A percentile compares a stretch with the other conserved stretches of the same genome.
These are phyloP conservation scores for Bipolaris zeicola DNA, from an alignment of 2,329 filamentous ascomycete species.

Conservation along the genomic window DNA sequence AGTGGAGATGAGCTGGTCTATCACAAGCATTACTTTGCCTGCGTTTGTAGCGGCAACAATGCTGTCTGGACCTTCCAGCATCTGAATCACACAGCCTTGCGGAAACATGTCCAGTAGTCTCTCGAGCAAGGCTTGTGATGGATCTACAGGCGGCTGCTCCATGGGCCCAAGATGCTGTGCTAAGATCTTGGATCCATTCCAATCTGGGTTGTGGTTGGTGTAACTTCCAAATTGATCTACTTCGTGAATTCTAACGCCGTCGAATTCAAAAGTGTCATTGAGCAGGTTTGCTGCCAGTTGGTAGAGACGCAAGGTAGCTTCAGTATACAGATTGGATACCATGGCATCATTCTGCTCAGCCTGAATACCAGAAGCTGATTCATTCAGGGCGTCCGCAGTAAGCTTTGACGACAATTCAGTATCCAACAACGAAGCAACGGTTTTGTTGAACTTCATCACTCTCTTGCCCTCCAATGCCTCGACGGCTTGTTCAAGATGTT, in stretches of 20 bases:
- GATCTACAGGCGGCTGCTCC: background rate
- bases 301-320: slow-evolving; percentile 5
- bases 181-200: slow-evolving; percentile 10
- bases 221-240: slow-evolving; percentile 1
- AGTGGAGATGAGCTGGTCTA: background rate
- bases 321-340: slow-evolving; percentile 12
- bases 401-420: slow-evolving; percentile 1
- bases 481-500: slow-evolving; percentile 11
- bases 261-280: slow-evolving; percentile 11
- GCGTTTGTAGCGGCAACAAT: slow-evolving; percentile 9
- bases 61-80: slow-evolving; percentile 1
- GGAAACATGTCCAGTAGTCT: slow-evolving; percentile 5
- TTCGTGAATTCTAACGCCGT: slow-evolving; percentile 12
- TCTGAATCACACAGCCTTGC: slow-evolving; percentile 8
- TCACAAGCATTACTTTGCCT: background rate
- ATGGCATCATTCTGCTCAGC: background rate
- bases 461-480: slow-evolving; percentile 11
- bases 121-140: background rate
- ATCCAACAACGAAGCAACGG: slow-evolving; percentile 8
- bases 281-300: slow-evolving; percentile 9
- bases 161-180: slow-evolving; percentile 6
- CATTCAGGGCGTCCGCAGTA: background rate
- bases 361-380: background rate
- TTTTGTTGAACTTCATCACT: slow-evolving; percentile 8
- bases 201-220: slow-evolving; percentile 8